Base-by-base conservation (phyloP, 2,329 filamentous ascomycete species). In the Lecanicillium sp. region DNA sequence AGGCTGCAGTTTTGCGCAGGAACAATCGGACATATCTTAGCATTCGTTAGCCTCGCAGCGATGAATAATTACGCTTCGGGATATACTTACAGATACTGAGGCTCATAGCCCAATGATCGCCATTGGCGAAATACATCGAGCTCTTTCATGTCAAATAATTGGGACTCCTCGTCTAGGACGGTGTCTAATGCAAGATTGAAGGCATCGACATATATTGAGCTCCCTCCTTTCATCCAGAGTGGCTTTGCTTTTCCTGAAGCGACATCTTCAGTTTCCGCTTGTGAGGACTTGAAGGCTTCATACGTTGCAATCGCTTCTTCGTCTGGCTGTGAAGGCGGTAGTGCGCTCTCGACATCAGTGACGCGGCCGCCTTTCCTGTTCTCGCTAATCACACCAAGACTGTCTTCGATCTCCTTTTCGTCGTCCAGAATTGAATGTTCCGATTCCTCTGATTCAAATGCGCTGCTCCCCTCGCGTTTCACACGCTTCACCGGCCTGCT, bases 141-240 rank as follows among this genome's bases (percentile, higher is more conserved):
- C 60, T 98, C 92, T 14, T 78, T 81, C 42, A 79, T 75, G 51
- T 92, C 76, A 56, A 97, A 98, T 0, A 98, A 66, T 60, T 95
- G 87, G 1, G 77, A 74, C 60, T 98, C 92, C 41, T 97, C 87
- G 35, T 87, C 80, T 11, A 97, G 64, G 4, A 98, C 92, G 0
- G 87, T 95, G 43, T 90, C 81, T 35, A 98, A 66, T 3, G 90
- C 87, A 12, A 97, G 69, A 53, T 95, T 95, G 68, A 98, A 98
- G 1, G 92, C 92, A 62, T 98, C 92, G 14, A 96, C 87, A 52
- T 98, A 98, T 40, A 98, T 87, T 2, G 89, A 97, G 53, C 81
- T 94, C 56, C 79, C 81, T 1, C 87, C 87, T 51, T 72, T 78
- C 4, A 79, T 62, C 87, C 87, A 95, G 43, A 43, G 35, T 4